Evolutionary conservation across 768 basidiomycete genomes (phyloP).

Genomic region (Psilocybe cyanescens): DNA sequence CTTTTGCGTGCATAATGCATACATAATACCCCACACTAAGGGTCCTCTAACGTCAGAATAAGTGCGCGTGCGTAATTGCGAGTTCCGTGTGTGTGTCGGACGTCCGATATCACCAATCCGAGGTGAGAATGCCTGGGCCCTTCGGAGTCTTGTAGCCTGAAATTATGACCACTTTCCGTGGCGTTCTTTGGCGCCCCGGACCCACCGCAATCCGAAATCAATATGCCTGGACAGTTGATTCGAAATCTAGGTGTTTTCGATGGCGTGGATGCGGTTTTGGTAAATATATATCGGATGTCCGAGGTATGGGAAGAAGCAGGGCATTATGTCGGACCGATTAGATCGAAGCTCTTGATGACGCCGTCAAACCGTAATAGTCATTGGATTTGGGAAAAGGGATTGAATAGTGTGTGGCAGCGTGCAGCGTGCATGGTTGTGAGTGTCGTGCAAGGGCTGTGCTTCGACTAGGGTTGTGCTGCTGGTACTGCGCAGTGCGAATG

Average conservation of each 20-base stretch:
- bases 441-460: background rate
- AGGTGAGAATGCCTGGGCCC: background rate
- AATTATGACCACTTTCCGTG: background rate
- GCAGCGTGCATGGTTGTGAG: background rate
- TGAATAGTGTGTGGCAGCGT: no score
- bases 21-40: background rate
- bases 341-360: background rate
- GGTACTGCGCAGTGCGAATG: background rate
- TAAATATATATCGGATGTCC: background rate
- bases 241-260: background rate
- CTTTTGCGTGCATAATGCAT: background rate
- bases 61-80: background rate
- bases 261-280: background rate
- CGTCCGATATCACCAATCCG: background rate
- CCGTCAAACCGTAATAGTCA: background rate
- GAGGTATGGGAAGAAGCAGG: background rate
- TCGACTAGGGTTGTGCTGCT: background rate
- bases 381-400: no score
- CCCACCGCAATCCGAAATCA: background rate
- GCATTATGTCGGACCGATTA: background rate
- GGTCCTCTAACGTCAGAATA: background rate
- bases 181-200: background rate
- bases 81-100: background rate
- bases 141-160: background rate
- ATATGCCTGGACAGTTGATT: background rate